Conservation (phyloP, 768 basidiomycete species). For the Mycena amicta region DNA sequence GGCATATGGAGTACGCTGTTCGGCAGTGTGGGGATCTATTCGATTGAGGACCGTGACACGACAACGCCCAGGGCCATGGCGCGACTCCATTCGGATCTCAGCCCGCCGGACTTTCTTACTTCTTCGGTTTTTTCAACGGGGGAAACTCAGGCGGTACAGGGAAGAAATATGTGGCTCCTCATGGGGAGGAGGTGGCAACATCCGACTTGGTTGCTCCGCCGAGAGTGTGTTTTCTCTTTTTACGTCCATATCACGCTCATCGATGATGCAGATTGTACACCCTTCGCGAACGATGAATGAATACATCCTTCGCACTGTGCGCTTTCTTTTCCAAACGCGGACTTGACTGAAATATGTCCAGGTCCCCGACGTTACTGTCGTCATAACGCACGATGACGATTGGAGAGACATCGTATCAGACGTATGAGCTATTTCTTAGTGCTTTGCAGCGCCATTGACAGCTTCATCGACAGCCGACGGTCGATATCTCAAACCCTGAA, state of each 20-base stretch:
- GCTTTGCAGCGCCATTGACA: too few relatives aligned
- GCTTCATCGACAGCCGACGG: too few relatives aligned
- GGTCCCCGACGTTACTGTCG: neutral
- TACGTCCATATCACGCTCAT: neutral
- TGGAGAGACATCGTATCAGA: too few relatives aligned
- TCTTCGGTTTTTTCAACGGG: neutral
- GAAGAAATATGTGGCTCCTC: neutral
- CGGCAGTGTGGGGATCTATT: neutral
- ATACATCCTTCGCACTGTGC: neutral
- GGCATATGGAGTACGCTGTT: conserved; percentile 3
- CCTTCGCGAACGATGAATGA: neutral
- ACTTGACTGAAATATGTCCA: too few relatives aligned
- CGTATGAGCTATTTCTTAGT: too few relatives aligned
- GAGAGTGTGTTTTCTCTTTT: neutral
- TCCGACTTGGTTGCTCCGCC: neutral
- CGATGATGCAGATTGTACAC: neutral
- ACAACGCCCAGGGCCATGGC: too few relatives aligned
- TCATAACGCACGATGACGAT: conserved; percentile 11
- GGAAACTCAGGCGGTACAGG: neutral
- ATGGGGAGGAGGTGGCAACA: neutral
- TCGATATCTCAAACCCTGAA: too few relatives aligned
- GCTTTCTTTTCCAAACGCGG: too few relatives aligned
- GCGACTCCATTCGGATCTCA: neutral
- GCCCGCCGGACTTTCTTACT: neutral
- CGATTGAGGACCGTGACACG: neutral